Evolutionary conservation across 2,329 filamentous ascomycete genomes (phyloP), one percentile per base, ranked within the genome.

Genomic region (Exophiala mesophila): DNA sequence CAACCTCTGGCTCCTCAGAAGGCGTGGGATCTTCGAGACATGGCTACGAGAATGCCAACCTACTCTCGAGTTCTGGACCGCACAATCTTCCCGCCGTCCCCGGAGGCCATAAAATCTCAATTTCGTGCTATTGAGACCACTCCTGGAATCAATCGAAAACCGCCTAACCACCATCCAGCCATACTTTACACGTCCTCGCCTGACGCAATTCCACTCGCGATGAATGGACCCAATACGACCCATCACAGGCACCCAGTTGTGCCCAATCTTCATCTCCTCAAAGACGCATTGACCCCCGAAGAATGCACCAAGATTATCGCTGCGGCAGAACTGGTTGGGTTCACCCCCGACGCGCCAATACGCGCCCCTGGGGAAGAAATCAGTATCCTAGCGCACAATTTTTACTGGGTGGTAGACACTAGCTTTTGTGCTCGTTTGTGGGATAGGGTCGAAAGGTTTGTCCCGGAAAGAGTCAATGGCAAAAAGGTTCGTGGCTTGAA

Each of bases 391-490:
- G 82, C 82, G 0, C 82, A 85, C 64, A 85, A 85, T 60, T 83
- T 85, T 53, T 85, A 85, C 65, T 85, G 82, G 82, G 69, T 85
- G 6, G 70, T 80, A 9, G 82, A 85, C 52, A 66, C 69, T 16
- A 67, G 70, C 0, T 84, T 85, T 58, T 76, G 80, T 54, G 73
- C 81, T 43, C 70, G 66, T 10, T 67, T 85, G 1, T 85, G 82
- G 82, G 61, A 65, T 0, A 72, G 82, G 10, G 74, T 85, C 2
- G 63, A 70, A 2, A 63, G 70, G 0, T 80, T 78, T 35, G 73
- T 85, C 0, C 80, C 82, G 0, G 57, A 65, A 0, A 62, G 63
- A 0, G 65, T 83, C 1, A 70, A 70, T 10, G 81, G 81, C 0
- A 75, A 74, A 24, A 58, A 67, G 16, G 78, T 76, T 0, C 69